Conservation (phyloP, 495 filamentous ascomycete species). For the Xylaria scruposa region DNA sequence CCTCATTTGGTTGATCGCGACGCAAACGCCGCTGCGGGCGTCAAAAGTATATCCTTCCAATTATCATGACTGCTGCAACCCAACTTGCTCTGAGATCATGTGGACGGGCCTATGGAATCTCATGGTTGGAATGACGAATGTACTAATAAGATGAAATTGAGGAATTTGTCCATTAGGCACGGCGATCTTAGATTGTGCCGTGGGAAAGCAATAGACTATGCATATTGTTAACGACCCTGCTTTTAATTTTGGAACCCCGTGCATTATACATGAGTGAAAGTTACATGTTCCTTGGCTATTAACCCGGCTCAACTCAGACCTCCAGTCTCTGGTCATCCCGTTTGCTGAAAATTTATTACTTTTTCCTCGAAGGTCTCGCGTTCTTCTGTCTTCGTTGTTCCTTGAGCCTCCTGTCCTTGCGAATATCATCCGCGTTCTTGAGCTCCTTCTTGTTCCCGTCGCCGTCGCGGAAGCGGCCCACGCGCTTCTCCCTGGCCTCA, state of each 20-base stretch:
- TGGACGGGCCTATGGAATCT: background rate
- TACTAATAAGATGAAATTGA: constrained; percentile 23
- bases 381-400: constrained; percentile 87
- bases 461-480: constrained; percentile 72
- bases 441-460: constrained; percentile 75
- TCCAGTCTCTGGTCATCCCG: background rate
- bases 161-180: constrained; percentile 3
- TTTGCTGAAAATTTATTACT: constrained; percentile 35
- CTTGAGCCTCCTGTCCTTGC: constrained; percentile 76
- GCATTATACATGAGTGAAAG: background rate
- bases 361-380: constrained; percentile 79
- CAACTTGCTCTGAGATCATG: background rate
- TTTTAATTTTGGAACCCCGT: background rate
- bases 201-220: constrained; percentile 15
- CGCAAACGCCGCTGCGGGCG: background rate
- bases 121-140: constrained; percentile 1
- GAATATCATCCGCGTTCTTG: constrained; percentile 80
- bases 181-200: constrained; percentile 1
- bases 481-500: constrained; percentile 83
- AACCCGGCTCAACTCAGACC: background rate
- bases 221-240: background rate
- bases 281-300: background rate
- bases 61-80: background rate
- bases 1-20: background rate
- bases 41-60: background rate